Conservation (phyloP, 2,329 filamentous ascomycete genomes). For the Trichoderma atroviride region DNA sequence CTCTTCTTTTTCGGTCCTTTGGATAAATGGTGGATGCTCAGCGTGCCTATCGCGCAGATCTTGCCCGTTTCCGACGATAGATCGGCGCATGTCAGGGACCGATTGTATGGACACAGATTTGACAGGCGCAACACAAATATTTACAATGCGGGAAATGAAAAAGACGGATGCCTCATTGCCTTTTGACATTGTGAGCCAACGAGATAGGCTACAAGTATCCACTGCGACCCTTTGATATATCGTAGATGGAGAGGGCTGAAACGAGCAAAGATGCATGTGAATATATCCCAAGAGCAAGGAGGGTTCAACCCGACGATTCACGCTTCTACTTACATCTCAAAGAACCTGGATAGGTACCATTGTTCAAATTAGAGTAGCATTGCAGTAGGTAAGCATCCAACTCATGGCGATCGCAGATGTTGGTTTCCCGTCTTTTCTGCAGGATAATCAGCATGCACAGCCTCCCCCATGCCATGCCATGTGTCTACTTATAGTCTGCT, state of each 20-base stretch:
- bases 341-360: neutral
- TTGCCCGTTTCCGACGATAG: neutral
- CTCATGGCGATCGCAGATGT: constrained; percentile 2
- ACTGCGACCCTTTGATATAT: neutral
- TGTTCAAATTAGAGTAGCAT: neutral
- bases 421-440: neutral
- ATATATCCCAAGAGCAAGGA: neutral
- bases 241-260: neutral
- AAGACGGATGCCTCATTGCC: neutral
- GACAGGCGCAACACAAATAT: neutral
- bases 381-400: neutral
- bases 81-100: constrained; percentile 6
- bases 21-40: neutral
- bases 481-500: neutral
- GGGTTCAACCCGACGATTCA: neutral
- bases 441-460: neutral
- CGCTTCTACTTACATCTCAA: neutral
- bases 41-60: constrained; percentile 9
- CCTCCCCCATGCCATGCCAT: neutral
- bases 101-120: neutral
- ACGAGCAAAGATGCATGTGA: neutral
- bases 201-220: neutral
- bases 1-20: neutral
- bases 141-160: neutral
- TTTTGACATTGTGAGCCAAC: neutral